Evolutionary conservation across 2,329 filamentous ascomycete genomes (phyloP).

Genomic region (Mycocentrospora acerina): DNA sequence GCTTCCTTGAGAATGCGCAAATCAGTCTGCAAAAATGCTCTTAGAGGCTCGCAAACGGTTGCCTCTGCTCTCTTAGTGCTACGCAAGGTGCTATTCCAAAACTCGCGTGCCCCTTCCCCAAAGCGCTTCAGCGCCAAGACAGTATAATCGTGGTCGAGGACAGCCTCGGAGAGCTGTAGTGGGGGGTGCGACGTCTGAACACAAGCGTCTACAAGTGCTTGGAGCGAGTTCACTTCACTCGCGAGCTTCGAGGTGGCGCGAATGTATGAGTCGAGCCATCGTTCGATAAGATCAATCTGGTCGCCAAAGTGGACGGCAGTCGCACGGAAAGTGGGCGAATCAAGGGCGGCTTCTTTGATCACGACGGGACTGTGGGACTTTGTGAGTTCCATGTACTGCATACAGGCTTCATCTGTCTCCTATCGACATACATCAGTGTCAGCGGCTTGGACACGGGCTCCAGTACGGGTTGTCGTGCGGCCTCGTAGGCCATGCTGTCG

Average conservation of each 20-base stretch:
- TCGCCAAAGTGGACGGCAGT: slow-evolving; percentile 84
- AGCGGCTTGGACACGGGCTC: slow-evolving; percentile 45
- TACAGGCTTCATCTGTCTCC: background rate
- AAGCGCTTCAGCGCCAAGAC: slow-evolving; percentile 81
- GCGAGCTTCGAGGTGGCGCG: slow-evolving; percentile 63
- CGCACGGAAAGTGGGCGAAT: slow-evolving; percentile 93
- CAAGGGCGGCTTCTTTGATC: slow-evolving; percentile 91
- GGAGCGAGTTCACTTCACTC: slow-evolving; percentile 70
- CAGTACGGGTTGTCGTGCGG: slow-evolving; percentile 33
- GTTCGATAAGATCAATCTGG: slow-evolving; percentile 86
- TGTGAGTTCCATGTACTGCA: slow-evolving; percentile 7
- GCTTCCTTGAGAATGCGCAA: slow-evolving; percentile 84
- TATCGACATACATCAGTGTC: slow-evolving; percentile 43
- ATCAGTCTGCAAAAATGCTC: slow-evolving; percentile 74
- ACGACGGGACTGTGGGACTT: slow-evolving; percentile 66
- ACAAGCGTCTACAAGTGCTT: slow-evolving; percentile 76
- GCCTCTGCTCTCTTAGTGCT: slow-evolving; percentile 77
- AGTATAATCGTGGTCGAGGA: slow-evolving; percentile 94
- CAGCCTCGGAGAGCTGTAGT: slow-evolving; percentile 72
- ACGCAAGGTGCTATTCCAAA: slow-evolving; percentile 75
- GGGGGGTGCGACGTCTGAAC: slow-evolving; percentile 75
- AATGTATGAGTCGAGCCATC: slow-evolving; percentile 80
- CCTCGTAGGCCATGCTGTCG: slow-evolving; percentile 39
- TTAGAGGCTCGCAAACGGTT: slow-evolving; percentile 78
- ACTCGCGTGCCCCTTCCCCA: slow-evolving; percentile 82